phyloP scores from a whole-genome alignment of 768 basidiomycete species.

The Candolleomyces eurysporus region DNA sequence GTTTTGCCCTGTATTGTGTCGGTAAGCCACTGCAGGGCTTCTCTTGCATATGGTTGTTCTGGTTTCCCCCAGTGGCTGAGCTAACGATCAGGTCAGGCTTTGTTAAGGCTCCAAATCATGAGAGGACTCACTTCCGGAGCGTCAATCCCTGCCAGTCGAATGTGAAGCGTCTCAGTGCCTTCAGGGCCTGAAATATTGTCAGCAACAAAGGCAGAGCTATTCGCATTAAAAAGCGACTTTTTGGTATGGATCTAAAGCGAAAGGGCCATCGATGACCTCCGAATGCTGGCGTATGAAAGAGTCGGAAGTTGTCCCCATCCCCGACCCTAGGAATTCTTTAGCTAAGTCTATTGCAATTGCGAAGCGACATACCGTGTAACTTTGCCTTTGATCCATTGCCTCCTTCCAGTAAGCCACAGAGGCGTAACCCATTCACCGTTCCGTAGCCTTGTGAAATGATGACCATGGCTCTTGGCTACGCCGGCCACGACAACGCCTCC shows the following conservation, averaged over 20 bases:
- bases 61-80: slow-evolving; percentile 82
- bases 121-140: slow-evolving; percentile 73
- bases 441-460: slow-evolving; percentile 57
- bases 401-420: slow-evolving; percentile 48
- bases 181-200: slow-evolving; percentile 14
- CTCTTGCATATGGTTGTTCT: slow-evolving; percentile 70
- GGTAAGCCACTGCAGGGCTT: slow-evolving; percentile 74
- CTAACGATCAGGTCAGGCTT: slow-evolving; percentile 31
- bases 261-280: slow-evolving; percentile 70
- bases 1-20: slow-evolving; percentile 50
- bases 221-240: no score
- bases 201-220: no score
- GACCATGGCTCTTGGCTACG: slow-evolving; percentile 37
- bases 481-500: slow-evolving; percentile 37
- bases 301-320: slow-evolving; percentile 83
- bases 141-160: slow-evolving; percentile 89
- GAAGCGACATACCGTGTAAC: slow-evolving; percentile 65
- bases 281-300: slow-evolving; percentile 82
- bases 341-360: background rate
- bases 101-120: background rate
- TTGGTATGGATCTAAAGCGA: slow-evolving; percentile 65
- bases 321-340: slow-evolving; percentile 55
- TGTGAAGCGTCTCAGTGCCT: slow-evolving; percentile 64
- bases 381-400: slow-evolving; percentile 69
- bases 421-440: slow-evolving; percentile 74